These are phyloP conservation scores for Xylaria longipes DNA, from an alignment of 495 filamentous ascomycete species.

Conservation along the genomic window DNA sequence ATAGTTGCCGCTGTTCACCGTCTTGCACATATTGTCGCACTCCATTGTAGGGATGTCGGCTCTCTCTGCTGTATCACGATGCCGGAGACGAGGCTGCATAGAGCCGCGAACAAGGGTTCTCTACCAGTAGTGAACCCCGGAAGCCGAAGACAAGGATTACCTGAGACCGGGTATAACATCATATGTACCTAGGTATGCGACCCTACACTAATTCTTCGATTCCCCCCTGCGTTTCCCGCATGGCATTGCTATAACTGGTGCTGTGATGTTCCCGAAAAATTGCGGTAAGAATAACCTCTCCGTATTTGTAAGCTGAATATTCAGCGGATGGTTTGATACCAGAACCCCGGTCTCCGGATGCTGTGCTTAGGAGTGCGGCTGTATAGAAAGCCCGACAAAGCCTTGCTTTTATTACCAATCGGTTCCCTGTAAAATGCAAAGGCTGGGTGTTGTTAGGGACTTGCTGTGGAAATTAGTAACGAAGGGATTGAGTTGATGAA, in stretches of 20 bases:
- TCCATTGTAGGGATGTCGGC: background rate
- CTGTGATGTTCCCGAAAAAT: background rate
- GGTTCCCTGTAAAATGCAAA: background rate
- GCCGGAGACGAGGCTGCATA: background rate
- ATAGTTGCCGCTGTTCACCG: background rate
- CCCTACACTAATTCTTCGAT: background rate
- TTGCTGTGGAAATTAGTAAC: background rate
- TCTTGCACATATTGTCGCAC: background rate
- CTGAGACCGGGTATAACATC: background rate
- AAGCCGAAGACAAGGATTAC: background rate
- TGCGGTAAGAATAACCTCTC: conserved; percentile 1
- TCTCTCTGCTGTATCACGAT: background rate
- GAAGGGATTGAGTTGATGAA: background rate
- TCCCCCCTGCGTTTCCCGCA: background rate
- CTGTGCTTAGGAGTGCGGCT: background rate
- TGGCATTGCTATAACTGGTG: background rate
- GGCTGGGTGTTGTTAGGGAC: background rate
- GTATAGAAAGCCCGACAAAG: background rate
- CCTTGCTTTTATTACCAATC: background rate
- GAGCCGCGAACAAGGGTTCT: conserved; percentile 6
- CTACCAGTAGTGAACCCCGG: background rate
- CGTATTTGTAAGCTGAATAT: conserved; percentile 21
- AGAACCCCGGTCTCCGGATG: conserved; percentile 14
- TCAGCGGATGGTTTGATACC: background rate
- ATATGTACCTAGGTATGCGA: background rate